These are phyloP conservation scores for Cynara cardunculus DNA, from an alignment of 129 eudicot species.

Conservation along the genomic window DNA sequence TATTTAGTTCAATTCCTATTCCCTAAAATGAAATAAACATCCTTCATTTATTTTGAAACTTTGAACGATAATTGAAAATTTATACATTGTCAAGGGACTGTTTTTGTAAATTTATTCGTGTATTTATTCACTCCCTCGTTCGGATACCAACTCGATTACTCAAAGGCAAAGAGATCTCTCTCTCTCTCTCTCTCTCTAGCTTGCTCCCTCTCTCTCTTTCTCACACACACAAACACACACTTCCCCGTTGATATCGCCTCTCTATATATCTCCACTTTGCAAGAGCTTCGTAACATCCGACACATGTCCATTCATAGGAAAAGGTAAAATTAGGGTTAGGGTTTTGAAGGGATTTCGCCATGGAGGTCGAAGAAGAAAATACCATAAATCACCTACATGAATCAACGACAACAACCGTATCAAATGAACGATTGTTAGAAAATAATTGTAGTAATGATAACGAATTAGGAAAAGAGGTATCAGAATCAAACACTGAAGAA, in stretches of 20 bases:
- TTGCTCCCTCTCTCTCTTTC: not conserved
- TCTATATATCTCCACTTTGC: constrained; percentile 3
- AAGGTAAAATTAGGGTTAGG: constrained; percentile 24
- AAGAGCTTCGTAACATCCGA: constrained; percentile 37
- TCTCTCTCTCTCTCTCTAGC: not conserved
- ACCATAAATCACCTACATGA: not conserved
- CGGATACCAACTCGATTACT: not conserved
- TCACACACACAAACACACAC: constrained; percentile 16
- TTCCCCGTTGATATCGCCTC: constrained; percentile 6
- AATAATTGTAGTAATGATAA: not conserved
- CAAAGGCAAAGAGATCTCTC: not conserved
- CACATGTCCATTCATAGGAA: constrained; percentile 17
- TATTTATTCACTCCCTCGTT: not conserved
- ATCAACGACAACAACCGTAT: constrained; percentile 11
- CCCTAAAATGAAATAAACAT: no score
- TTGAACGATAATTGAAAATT: not conserved
- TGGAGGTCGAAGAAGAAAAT: constrained; percentile 26
- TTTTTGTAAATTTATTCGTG: not conserved
- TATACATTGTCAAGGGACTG: not conserved
- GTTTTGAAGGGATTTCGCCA: constrained; percentile 22
- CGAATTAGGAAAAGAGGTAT: constrained; percentile 7
- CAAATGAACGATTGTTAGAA: constrained; percentile 6
- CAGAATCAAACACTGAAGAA: constrained; percentile 8
- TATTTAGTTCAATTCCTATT: not conserved
- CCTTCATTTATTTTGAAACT: no score